These are phyloP conservation scores for Rhynchospora breviuscula DNA, from an alignment of 176 grass and related monocot species.

Conservation along the genomic window DNA sequence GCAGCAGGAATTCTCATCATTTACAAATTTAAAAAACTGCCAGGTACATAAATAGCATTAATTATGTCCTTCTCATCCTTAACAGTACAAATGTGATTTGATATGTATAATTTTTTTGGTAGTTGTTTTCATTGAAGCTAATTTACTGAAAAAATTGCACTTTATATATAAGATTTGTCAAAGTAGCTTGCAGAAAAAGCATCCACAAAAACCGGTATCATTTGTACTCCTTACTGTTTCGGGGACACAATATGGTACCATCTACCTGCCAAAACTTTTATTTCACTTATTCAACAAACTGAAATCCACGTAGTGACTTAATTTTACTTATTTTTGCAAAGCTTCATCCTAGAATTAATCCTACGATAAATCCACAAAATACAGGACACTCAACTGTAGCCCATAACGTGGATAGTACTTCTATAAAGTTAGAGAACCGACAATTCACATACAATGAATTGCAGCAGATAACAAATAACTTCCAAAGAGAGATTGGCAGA, in stretches of 20 bases:
- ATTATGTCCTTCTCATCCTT: not conserved
- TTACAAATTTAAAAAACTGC: conserved; percentile 16
- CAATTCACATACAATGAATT: too few relatives aligned
- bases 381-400: too few relatives aligned
- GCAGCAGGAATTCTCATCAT: conserved; percentile 9
- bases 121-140: not conserved
- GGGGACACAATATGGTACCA: not conserved
- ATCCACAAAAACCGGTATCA: not conserved
- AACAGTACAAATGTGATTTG: not conserved
- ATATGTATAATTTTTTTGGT: not conserved
- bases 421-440: not conserved
- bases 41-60: conserved; percentile 20
- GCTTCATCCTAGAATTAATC: not conserved
- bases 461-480: too few relatives aligned
- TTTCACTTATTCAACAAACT: not conserved
- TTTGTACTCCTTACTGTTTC: not conserved
- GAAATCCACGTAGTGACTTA: not conserved
- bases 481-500: too few relatives aligned
- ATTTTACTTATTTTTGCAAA: not conserved
- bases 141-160: not conserved
- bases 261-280: not conserved
- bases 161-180: too few relatives aligned
- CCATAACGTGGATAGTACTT: too few relatives aligned
- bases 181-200: too few relatives aligned
- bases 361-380: too few relatives aligned